Conservation (phyloP, 306 rosid species). For the Clitoria ternatea region DNA sequence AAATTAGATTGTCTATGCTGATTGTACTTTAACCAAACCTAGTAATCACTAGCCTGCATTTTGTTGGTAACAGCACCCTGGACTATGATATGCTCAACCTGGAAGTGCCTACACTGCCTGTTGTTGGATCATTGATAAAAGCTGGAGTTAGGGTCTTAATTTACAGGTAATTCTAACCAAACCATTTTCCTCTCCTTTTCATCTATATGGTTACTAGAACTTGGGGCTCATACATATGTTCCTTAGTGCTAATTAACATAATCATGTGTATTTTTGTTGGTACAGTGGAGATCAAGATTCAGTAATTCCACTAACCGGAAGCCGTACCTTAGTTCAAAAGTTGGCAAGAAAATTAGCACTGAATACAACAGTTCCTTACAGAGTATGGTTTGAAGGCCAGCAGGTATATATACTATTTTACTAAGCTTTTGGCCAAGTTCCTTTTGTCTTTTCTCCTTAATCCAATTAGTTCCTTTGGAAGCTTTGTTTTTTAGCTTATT, state of each 20-base stretch:
- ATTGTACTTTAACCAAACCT: neutral
- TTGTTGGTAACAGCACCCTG: constrained; percentile 45
- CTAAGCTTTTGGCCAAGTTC: neutral
- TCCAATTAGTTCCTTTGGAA: neutral
- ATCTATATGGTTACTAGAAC: constrained; percentile 10
- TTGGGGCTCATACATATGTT: neutral
- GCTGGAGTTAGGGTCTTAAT: constrained; percentile 77
- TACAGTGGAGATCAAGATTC: constrained; percentile 98
- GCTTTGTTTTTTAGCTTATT: neutral
- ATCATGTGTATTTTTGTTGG: neutral
- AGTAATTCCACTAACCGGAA: constrained; percentile 90
- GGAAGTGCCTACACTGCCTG: constrained; percentile 81
- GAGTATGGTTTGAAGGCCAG: constrained; percentile 91
- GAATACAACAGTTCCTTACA: constrained; percentile 69
- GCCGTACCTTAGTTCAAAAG: constrained; percentile 74
- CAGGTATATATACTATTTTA: constrained; percentile 46
- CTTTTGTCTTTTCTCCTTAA: neutral
- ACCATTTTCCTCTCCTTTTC: neutral
- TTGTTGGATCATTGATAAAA: constrained; percentile 63
- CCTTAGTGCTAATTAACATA: constrained; percentile 12
- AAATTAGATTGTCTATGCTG: neutral
- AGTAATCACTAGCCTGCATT: neutral
- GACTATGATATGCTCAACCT: constrained; percentile 75
- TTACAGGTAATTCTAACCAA: constrained; percentile 58
- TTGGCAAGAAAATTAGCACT: constrained; percentile 64